phyloP scores from a whole-genome alignment of 148 eudicot genomes.

The Vaccinium corymbosum region DNA sequence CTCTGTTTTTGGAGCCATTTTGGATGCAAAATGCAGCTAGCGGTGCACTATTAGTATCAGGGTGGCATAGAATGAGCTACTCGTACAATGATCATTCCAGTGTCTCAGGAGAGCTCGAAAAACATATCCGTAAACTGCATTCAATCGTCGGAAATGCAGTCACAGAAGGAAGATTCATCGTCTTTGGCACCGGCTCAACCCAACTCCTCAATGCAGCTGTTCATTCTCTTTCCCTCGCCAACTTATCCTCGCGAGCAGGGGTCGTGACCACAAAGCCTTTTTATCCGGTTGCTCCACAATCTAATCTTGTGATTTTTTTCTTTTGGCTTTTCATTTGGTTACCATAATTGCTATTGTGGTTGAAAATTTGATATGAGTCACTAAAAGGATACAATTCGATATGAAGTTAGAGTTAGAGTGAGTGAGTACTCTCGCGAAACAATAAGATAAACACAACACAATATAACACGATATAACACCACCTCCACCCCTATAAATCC shows the following conservation, averaged over 20 bases:
- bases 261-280: constrained; percentile 37
- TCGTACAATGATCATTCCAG: neutral
- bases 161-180: constrained; percentile 27
- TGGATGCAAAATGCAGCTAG: constrained; percentile 32
- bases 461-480: neutral
- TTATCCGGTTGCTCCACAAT: constrained; percentile 24
- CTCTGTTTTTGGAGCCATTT: constrained; percentile 39
- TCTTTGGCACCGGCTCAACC: constrained; percentile 45
- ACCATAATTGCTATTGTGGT: neutral
- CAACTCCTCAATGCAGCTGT: constrained; percentile 49
- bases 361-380: neutral
- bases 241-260: constrained; percentile 15
- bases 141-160: constrained; percentile 31
- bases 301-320: neutral
- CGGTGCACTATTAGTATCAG: constrained; percentile 35
- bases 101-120: constrained; percentile 28
- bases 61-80: constrained; percentile 50
- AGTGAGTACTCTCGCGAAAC: neutral
- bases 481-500: neutral
- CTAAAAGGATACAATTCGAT: neutral
- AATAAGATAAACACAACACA: neutral
- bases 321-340: neutral
- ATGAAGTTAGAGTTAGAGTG: neutral
- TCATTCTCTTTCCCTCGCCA: constrained; percentile 29
- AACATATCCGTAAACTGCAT: constrained; percentile 30